Evolutionary conservation across 371 early-diverging fungal species (phyloP), one percentile per base, ranked within the genome.

Genomic region (Fennellomyces sp.): DNA sequence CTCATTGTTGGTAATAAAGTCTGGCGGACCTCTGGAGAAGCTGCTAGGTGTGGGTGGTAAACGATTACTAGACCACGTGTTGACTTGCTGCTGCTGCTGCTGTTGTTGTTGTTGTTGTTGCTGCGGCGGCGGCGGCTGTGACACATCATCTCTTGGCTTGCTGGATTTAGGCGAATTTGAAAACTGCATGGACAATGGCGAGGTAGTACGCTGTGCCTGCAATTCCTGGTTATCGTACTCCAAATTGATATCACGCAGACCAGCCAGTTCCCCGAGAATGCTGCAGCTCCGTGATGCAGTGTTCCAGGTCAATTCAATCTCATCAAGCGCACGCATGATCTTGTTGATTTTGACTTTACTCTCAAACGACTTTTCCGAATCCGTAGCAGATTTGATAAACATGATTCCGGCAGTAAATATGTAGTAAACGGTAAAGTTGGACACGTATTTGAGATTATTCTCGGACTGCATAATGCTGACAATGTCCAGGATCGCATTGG

Each of bases 401-500:
- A 65, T 61, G 11, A 61, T 64, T 8, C 68, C 72, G 12, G 68
- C 61, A 1, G 72, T 67, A 31, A 67, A 59, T 28, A 65, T 35
- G 21, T 28, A 64, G 23, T 64, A 64, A 17, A 64, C 53, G 39
- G 59, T 31, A 36, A 58, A 71, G 29, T 64, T 67, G 13, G 38
- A 42, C 7, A 67, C 63, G 26, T 59, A 55, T 31, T 30, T 28
- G 15, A 71, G 49, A 13, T 57, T 45, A 25, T 58, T 39, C n/a
- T 66, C 53, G 4, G 28, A 56, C 5, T 58, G 56, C 58, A 67
- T 56, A 28, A 62, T 64, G 51, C 66, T 70, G 25, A 65, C 61
- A 23, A 80, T 80, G 21, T 74, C 68, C 11, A 75, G 55, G 48
- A 76, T 80, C 5, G 75, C 61, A 2, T 63, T 66, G 2, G 80